Base-by-base conservation (phyloP, 768 basidiomycete species). In the Pisolithus tinctorius region DNA sequence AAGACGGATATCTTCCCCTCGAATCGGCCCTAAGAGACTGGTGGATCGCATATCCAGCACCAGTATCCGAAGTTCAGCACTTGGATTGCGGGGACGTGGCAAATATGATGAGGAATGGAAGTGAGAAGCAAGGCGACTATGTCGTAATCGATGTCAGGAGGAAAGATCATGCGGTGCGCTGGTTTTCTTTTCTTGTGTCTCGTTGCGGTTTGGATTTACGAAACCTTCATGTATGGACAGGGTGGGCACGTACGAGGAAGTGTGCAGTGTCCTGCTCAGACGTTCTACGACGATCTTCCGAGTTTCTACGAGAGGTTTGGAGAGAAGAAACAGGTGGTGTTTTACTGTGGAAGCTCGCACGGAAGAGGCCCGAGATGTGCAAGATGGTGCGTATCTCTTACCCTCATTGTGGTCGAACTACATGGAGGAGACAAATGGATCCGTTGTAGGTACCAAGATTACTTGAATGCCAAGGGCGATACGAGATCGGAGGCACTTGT, bases 291-390 rank as follows among this genome's bases (percentile, higher is more conserved):
- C 45, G 66, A 74, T 34, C 62, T 79, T 11, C 64, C 70, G 0
- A 37, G 42, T 9, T 75, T 81, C 57, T 69, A 73, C 27, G 67
- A 74, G 27, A 65, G 68, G 47, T 71, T 76, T 55, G 65, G 65
- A 46, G 57, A 68, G 23, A 73, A 68, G 0, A 57, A 64, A 9
- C 63, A 66, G 11, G 77, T 82, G 8, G 71, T 82, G 6, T 82
- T 82, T 52, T 81, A 81, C 51, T 82, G 78, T 50, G 64, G 69
- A 39, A 76, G 76, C 56, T 80, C 77, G 1, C 65, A 68, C 39
- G 79, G 79, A 16, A 67, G 81, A 27, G 80, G 70, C 1, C 78
- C 80, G 14, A 68, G 80, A 11, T 79, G 75, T 62, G 80, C 79
- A 17, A 74, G 72, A 61, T 82, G 79, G 81, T 80, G 60, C 30